Conservation (phyloP, 169 alveolate species). For the Plasmodium cynomolgi region DNA sequence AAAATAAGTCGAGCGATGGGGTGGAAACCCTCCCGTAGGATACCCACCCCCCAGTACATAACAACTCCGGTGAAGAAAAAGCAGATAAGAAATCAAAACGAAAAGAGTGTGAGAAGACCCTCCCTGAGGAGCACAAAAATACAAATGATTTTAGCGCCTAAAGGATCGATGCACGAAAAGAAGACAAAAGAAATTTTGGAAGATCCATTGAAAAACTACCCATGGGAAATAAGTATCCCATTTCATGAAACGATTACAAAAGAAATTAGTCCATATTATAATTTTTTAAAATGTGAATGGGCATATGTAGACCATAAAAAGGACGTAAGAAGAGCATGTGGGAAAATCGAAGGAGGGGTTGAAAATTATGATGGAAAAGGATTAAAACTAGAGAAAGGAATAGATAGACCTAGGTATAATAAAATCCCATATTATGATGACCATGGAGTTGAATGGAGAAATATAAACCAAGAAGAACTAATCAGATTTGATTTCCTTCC, state of each 20-base stretch:
- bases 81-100: neutral
- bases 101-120: neutral
- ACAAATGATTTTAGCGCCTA: conserved; percentile 65
- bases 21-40: neutral
- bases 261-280: conserved; percentile 75
- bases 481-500: conserved; percentile 80
- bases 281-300: conserved; percentile 84
- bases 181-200: conserved; percentile 33
- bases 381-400: conserved; percentile 78
- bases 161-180: conserved; percentile 74
- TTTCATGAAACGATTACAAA: conserved; percentile 77
- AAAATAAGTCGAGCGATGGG: neutral
- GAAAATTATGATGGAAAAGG: conserved; percentile 86
- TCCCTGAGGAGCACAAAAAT: neutral
- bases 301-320: conserved; percentile 81
- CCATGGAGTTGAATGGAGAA: conserved; percentile 83
- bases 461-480: conserved; percentile 75
- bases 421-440: conserved; percentile 80
- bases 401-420: conserved; percentile 83
- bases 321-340: conserved; percentile 83
- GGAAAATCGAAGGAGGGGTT: conserved; percentile 85
- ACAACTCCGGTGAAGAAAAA: neutral
- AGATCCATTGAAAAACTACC: conserved; percentile 39
- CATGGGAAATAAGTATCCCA: conserved; percentile 83
- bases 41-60: neutral